phyloP scores from a whole-genome alignment of 176 grass and related monocot genomes.

The Tillandsia leiboldiana region DNA sequence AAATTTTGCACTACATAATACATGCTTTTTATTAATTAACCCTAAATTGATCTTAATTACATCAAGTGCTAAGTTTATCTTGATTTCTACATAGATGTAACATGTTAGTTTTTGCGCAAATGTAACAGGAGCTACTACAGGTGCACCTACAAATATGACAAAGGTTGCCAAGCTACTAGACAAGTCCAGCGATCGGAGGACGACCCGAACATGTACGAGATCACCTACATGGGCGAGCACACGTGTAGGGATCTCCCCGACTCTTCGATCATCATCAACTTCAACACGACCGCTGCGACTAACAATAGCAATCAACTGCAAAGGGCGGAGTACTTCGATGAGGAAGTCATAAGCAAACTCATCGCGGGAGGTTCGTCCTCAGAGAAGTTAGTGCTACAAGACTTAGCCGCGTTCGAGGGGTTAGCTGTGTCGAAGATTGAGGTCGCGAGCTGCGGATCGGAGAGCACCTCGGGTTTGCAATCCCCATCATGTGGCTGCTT shows the following conservation, averaged over 20 bases:
- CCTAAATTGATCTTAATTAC: neutral
- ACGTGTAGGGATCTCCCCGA: conserved; percentile 23
- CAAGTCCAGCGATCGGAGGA: conserved; percentile 49
- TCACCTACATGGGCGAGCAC: conserved; percentile 58
- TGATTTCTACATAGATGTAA: neutral
- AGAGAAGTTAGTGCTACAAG: neutral
- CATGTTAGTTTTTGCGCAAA: neutral
- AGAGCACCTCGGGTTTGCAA: too few relatives aligned
- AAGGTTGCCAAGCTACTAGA: conserved; percentile 40
- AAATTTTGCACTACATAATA: too few relatives aligned
- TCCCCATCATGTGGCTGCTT: too few relatives aligned
- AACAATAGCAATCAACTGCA: neutral
- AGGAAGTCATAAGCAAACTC: neutral
- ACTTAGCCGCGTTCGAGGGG: neutral
- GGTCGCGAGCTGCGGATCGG: too few relatives aligned
- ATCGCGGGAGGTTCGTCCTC: neutral
- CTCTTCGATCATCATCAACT: conserved; percentile 20
- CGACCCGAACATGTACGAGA: conserved; percentile 31
- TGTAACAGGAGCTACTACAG: conserved; percentile 47
- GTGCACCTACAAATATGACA: conserved; percentile 36
- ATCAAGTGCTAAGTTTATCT: neutral
- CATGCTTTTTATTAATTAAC: too few relatives aligned
- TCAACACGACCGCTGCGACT: conserved; percentile 10
- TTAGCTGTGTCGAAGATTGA: too few relatives aligned
- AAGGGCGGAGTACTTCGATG: neutral